These are phyloP conservation scores for Phytophthora chlamydospora DNA, from an alignment of 352 stramenopile species.

Conservation along the genomic window DNA sequence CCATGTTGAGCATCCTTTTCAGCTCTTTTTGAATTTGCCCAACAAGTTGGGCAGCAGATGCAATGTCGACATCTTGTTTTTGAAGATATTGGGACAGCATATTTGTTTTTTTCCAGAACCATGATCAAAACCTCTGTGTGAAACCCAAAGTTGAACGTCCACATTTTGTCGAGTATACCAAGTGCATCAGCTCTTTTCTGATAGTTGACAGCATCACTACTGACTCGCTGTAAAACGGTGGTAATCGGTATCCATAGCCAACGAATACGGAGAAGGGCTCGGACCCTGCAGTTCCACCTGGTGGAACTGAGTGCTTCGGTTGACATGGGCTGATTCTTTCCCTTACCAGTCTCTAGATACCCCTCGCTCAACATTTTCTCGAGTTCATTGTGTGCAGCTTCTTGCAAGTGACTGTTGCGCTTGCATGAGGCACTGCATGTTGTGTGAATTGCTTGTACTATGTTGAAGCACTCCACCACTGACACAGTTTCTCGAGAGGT, in stretches of 20 bases:
- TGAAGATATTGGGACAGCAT: too few relatives aligned
- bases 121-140: background rate
- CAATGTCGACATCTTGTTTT: too few relatives aligned
- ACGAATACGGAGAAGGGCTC: background rate
- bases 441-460: slow-evolving; percentile 7
- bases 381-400: background rate
- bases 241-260: slow-evolving; percentile 7
- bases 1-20: too few relatives aligned
- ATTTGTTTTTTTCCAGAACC: background rate
- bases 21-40: too few relatives aligned
- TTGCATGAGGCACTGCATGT: slow-evolving; percentile 13
- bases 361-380: background rate
- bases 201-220: slow-evolving; percentile 2
- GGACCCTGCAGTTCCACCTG: slow-evolving; percentile 2
- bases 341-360: background rate
- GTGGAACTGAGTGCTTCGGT: slow-evolving; percentile 7
- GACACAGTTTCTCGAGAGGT: slow-evolving; percentile 5
- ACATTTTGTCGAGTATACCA: background rate
- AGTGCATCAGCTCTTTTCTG: slow-evolving; percentile 10
- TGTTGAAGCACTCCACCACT: slow-evolving; percentile 9
- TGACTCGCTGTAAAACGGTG: slow-evolving; percentile 2
- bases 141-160: slow-evolving; percentile 1
- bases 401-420: background rate
- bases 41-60: too few relatives aligned
- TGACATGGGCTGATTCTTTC: background rate